Conservation (phyloP, 106 monocot genomes). For the Platanthera guangdongensis region DNA sequence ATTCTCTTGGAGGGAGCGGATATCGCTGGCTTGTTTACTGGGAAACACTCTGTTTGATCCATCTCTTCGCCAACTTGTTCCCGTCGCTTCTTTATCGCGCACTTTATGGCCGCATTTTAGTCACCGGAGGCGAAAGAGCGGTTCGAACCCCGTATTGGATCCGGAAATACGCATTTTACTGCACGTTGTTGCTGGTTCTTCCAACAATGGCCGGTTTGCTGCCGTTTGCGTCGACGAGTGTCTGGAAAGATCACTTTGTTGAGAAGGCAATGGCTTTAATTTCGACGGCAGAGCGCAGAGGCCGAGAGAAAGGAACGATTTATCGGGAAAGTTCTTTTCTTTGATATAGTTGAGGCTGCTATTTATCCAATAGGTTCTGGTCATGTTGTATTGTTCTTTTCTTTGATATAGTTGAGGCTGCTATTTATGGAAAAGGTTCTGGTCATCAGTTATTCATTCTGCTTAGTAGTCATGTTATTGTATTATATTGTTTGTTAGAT, state of each 20-base stretch:
- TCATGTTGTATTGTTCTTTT: too few species aligned
- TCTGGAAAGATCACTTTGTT: conserved; percentile 61
- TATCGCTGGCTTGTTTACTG: conserved; percentile 69
- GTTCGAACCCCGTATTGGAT: conserved; percentile 37
- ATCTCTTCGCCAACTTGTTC: conserved; percentile 59
- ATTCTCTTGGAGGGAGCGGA: conserved; percentile 79
- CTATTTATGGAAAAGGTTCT: too few species aligned
- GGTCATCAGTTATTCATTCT: too few species aligned
- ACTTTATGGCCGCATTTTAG: conserved; percentile 53
- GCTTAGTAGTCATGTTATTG: too few species aligned
- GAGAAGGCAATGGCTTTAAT: conserved; percentile 9
- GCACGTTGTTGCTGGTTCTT: conserved; percentile 39
- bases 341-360: too few species aligned
- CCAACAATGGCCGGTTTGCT: conserved; percentile 55
- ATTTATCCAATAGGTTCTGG: too few species aligned
- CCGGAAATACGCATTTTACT: conserved; percentile 40
- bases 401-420: too few species aligned
- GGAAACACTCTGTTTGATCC: conserved; percentile 68
- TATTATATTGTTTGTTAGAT: too few species aligned
- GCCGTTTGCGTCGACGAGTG: conserved; percentile 61
- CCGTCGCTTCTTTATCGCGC: conserved; percentile 41
- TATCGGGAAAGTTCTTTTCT: too few species aligned
- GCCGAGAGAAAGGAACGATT: neutral
- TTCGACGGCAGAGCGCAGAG: neutral
- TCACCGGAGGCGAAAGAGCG: conserved; percentile 5